Evolutionary conservation across 2,329 filamentous ascomycete genomes (phyloP).

Genomic region (Atkinsonella hypoxylon): DNA sequence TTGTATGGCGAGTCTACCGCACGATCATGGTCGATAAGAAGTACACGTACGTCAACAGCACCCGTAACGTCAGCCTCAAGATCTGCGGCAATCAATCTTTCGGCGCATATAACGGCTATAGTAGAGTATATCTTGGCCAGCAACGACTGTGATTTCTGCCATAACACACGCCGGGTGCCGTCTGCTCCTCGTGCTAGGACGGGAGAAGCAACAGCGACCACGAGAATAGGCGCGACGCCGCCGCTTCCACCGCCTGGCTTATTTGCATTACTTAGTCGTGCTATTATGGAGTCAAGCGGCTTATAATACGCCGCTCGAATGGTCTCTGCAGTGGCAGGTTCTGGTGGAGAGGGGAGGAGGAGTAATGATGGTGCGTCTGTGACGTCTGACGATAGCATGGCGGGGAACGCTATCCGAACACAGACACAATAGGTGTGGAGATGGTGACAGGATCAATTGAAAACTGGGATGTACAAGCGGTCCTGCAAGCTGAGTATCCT

Average conservation of each 20-base stretch:
- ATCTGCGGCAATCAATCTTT: constrained; percentile 47
- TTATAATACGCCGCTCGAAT: constrained; percentile 49
- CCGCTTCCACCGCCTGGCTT: constrained; percentile 19
- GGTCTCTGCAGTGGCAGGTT: constrained; percentile 35
- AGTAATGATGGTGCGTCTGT: constrained; percentile 33
- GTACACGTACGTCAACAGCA: constrained; percentile 63
- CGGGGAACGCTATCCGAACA: background rate
- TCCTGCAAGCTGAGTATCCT: too few species aligned
- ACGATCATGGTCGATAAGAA: constrained; percentile 55
- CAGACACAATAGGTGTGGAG: background rate
- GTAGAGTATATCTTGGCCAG: constrained; percentile 70
- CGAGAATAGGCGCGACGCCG: constrained; percentile 26
- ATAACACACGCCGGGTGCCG: constrained; percentile 36
- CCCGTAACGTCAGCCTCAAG: constrained; percentile 42
- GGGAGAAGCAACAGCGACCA: constrained; percentile 50
- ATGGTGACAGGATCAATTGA: too few species aligned
- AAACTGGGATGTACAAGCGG: too few species aligned
- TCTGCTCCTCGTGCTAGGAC: constrained; percentile 38
- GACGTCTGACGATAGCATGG: background rate
- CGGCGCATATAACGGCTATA: constrained; percentile 57
- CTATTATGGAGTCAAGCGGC: constrained; percentile 42
- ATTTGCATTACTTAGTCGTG: constrained; percentile 27
- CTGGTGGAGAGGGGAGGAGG: constrained; percentile 51
- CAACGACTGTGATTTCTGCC: constrained; percentile 58
- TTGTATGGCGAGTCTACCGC: constrained; percentile 18